A percentile compares a stretch with the other conserved stretches of the same genome.
phyloP scores from a whole-genome alignment of 768 basidiomycete genomes.

The Suillus decipiens region DNA sequence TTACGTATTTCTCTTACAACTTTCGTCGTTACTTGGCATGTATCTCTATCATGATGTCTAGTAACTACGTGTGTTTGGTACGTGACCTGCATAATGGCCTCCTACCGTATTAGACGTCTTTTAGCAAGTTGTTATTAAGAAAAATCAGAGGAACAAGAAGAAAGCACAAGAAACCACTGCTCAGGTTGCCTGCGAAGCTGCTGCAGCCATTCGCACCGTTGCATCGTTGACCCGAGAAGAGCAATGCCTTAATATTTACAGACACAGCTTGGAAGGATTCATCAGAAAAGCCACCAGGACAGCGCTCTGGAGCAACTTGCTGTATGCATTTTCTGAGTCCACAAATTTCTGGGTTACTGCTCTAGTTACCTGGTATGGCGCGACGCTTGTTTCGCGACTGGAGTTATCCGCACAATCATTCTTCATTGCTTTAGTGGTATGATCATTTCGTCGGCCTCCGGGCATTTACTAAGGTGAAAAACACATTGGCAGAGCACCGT shows the following conservation, averaged over 20 bases:
- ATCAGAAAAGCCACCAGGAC: slow-evolving; percentile 62
- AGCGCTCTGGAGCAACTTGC: slow-evolving; percentile 60
- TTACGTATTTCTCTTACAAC: neutral
- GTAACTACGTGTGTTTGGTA: slow-evolving; percentile 83
- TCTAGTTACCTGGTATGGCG: slow-evolving; percentile 80
- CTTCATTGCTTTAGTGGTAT: slow-evolving; percentile 82
- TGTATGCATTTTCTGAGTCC: slow-evolving; percentile 78
- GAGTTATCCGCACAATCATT: slow-evolving; percentile 64
- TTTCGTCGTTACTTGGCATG: slow-evolving; percentile 46
- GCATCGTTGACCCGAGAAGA: slow-evolving; percentile 85
- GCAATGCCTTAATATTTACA: slow-evolving; percentile 69
- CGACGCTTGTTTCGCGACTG: slow-evolving; percentile 54
- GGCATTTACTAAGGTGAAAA: neutral
- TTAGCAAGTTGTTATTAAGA: slow-evolving; percentile 81
- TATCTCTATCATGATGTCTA: slow-evolving; percentile 63
- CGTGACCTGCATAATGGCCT: slow-evolving; percentile 20
- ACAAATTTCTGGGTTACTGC: slow-evolving; percentile 79
- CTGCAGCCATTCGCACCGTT: slow-evolving; percentile 87
- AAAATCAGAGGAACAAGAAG: slow-evolving; percentile 82
- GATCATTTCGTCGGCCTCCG: slow-evolving; percentile 17
- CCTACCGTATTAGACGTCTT: neutral
- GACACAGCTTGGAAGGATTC: slow-evolving; percentile 69
- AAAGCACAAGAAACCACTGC: slow-evolving; percentile 78
- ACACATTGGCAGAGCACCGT: slow-evolving; percentile 54
- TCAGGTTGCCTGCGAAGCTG: slow-evolving; percentile 90